A percentile compares a stretch with the other conserved stretches of the same genome.
Evolutionary conservation across 352 stramenopile species (phyloP).

Genomic region (Phytopythium oedochilum): DNA sequence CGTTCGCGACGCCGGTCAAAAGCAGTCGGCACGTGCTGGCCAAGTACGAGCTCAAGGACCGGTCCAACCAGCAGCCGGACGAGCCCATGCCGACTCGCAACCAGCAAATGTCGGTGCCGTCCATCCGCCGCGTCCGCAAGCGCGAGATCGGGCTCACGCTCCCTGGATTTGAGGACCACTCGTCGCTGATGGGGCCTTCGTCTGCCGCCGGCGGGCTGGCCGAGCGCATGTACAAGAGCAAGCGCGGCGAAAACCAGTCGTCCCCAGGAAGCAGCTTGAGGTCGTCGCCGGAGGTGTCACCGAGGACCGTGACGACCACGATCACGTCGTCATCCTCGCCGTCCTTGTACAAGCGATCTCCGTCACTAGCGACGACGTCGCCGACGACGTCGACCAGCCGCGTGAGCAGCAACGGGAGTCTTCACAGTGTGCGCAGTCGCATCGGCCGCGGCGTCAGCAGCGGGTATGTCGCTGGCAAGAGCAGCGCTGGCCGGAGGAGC

Average conservation of each 20-base stretch:
- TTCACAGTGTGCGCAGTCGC: slow-evolving; percentile 18
- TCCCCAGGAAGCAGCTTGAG: slow-evolving; percentile 4
- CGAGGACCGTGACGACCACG: slow-evolving; percentile 24
- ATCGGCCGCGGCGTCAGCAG: slow-evolving; percentile 23
- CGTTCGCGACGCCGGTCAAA: neutral
- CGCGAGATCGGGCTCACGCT: slow-evolving; percentile 25
- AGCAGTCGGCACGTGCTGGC: neutral
- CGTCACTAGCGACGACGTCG: slow-evolving; percentile 20
- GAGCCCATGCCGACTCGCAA: neutral
- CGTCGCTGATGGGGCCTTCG: neutral
- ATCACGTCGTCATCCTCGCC: slow-evolving; percentile 55
- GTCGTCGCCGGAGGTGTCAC: slow-evolving; percentile 4
- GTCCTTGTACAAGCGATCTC: slow-evolving; percentile 29
- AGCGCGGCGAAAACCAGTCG: slow-evolving; percentile 10
- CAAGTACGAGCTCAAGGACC: neutral
- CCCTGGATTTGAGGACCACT: slow-evolving; percentile 18
- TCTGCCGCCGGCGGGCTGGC: slow-evolving; percentile 6
- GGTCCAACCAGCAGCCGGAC: neutral
- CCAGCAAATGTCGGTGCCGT: slow-evolving; percentile 1
- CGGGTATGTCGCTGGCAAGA: slow-evolving; percentile 4
- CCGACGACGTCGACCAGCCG: slow-evolving; percentile 17
- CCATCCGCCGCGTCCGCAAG: slow-evolving; percentile 20
- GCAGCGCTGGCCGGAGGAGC: neutral
- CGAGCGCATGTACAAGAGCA: slow-evolving; percentile 22
- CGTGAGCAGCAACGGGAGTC: slow-evolving; percentile 23